Evolutionary conservation across 768 basidiomycete species (phyloP).

Genomic region (Kwoniella sp.): DNA sequence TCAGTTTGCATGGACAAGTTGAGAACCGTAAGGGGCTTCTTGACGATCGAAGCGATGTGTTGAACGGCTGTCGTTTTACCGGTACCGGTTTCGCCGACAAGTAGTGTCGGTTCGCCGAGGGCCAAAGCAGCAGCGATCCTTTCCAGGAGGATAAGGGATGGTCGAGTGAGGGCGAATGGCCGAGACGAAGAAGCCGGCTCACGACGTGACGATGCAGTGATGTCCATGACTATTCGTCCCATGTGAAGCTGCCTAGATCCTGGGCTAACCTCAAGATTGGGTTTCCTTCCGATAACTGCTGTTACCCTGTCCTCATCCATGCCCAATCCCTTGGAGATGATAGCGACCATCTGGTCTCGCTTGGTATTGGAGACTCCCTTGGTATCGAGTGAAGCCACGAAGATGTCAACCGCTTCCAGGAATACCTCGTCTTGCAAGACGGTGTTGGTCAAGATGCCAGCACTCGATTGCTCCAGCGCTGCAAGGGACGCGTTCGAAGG

Average conservation of each 20-base stretch:
- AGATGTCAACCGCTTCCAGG: slow-evolving; percentile 84
- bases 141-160: slow-evolving; percentile 76
- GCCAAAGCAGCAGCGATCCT: slow-evolving; percentile 75
- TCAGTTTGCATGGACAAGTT: slow-evolving; percentile 97
- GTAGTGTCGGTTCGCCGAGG: slow-evolving; percentile 76
- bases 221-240: slow-evolving; percentile 62
- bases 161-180: slow-evolving; percentile 86
- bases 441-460: slow-evolving; percentile 68
- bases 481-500: slow-evolving; percentile 59
- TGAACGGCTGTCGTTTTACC: slow-evolving; percentile 94
- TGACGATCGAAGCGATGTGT: slow-evolving; percentile 77
- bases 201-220: slow-evolving; percentile 18
- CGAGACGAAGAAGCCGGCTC: slow-evolving; percentile 19
- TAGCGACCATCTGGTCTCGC: slow-evolving; percentile 58
- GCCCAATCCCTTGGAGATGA: slow-evolving; percentile 67
- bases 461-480: slow-evolving; percentile 27
- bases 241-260: slow-evolving; percentile 63
- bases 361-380: slow-evolving; percentile 33
- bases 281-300: slow-evolving; percentile 68
- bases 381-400: slow-evolving; percentile 68
- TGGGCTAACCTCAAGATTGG: slow-evolving; percentile 68
- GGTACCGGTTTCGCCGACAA: slow-evolving; percentile 98
- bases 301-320: slow-evolving; percentile 74
- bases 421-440: slow-evolving; percentile 83
- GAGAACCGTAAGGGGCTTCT: slow-evolving; percentile 76